Evolutionary conservation across 257 asterid genomes (phyloP), one percentile per base, ranked within the genome.

Genomic region (Solanum appendiculatum): DNA sequence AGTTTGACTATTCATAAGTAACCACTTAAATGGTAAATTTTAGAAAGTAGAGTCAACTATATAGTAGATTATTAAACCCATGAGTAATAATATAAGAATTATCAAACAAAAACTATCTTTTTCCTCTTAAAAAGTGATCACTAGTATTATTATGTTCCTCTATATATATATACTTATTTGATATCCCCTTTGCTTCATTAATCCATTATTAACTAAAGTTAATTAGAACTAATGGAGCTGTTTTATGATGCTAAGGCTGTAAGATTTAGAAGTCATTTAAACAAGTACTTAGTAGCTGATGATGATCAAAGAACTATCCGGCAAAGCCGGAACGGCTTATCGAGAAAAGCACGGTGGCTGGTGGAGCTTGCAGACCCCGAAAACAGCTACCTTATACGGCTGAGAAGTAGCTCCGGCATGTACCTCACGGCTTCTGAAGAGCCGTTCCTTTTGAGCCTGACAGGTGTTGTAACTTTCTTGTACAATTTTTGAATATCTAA

Each of bases 211-310:
- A 68, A 29, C 74, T 21, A 33, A 37, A 27, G 23, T 60, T 9
- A 27, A 27, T 27, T 72, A 21, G 51, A 10, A 16, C 20, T 14
- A 12, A 96, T 97, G 99, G 98, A 97, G 31, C 89, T 94, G 82
- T 97, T 97, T 89, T 91, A 82, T 36, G 91, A 94, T 31, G 88
- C 91, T 3, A 93, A 93, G 54, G 98, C 95, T 0, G 98, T 97
- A 5, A 91, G 86, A 81, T 92, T 97, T 6, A 92, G 89, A 72
- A 92, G 96, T 88, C 98, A 95, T 91, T 82, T 94, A 7, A 92
- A 90, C 91, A 95, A 95, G 85, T 97, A 95, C 93, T 74, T 97
- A 46, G 91, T 92, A 60, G 99, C 99, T 82, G 98, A 91, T 70
- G 99, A 97, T 25, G 99, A 97, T 51, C 97, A 92, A 13, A 27